Evolutionary conservation across 1,139 yeast genomes (phyloP).

Genomic region (Kluyveromyces marxianus): DNA sequence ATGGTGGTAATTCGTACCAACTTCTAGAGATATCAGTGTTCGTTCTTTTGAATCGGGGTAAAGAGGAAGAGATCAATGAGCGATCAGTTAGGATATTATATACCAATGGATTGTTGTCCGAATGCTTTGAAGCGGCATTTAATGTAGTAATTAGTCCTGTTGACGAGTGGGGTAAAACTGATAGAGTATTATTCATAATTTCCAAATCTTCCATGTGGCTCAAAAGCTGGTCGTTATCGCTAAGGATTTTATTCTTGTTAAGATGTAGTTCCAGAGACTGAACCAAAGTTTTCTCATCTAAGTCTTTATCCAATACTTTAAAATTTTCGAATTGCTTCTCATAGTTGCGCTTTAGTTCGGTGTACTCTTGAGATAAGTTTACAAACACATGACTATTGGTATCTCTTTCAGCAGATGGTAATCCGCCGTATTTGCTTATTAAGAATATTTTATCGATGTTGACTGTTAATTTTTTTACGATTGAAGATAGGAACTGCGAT

Average conservation of each 20-base stretch:
- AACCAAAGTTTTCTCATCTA: conserved; percentile 8
- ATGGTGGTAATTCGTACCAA: conserved; percentile 20
- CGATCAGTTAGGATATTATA: conserved; percentile 87
- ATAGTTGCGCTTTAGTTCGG: conserved; percentile 11
- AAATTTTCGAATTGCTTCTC: conserved; percentile 5
- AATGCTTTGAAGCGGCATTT: conserved; percentile 21
- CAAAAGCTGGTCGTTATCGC: conserved; percentile 12
- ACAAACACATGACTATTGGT: conserved; percentile 83
- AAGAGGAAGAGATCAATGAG: conserved; percentile 84
- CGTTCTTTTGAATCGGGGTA: conserved; percentile 59
- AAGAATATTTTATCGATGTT: conserved; percentile 50
- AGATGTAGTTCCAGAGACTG: conserved; percentile 31
- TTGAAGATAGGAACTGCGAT: conserved; percentile 16
- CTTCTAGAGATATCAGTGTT: conserved; percentile 10
- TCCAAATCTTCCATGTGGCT: conserved; percentile 30
- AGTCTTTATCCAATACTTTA: background rate
- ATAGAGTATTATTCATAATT: conserved; percentile 30
- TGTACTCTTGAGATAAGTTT: conserved; percentile 74
- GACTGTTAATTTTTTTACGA: conserved; percentile 6
- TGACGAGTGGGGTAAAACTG: conserved; percentile 32
- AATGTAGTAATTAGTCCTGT: conserved; percentile 36
- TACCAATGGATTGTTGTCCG: conserved; percentile 62
- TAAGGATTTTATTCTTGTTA: conserved; percentile 33
- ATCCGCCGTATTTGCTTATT: conserved; percentile 79
- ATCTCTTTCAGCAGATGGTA: conserved; percentile 76